These are phyloP conservation scores for Colletotrichum spaethianum DNA, from an alignment of 2,329 filamentous ascomycete genomes.

Conservation along the genomic window DNA sequence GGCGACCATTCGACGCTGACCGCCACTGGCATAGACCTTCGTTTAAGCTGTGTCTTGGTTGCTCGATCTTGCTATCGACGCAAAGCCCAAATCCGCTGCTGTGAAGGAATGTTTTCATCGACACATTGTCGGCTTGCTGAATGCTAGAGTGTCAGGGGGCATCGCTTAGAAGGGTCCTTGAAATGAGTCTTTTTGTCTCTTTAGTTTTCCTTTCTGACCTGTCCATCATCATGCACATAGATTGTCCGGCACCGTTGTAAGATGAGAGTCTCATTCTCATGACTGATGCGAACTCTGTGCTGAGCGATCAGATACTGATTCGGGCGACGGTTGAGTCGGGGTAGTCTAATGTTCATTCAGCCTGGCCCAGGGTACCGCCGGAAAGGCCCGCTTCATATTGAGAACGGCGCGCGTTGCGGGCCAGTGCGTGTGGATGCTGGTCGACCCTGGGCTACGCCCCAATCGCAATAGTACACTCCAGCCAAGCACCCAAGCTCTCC, in stretches of 20 bases:
- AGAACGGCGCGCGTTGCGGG: conserved; percentile 39
- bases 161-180: background rate
- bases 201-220: background rate
- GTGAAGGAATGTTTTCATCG: background rate
- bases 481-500: background rate
- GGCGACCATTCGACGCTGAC: background rate
- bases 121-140: background rate
- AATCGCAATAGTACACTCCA: conserved; percentile 19
- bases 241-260: background rate
- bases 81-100: background rate
- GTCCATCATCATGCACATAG: conserved; percentile 24
- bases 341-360: conserved; percentile 12
- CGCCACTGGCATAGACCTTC: background rate
- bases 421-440: conserved; percentile 39
- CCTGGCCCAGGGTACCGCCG: conserved; percentile 29
- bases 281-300: conserved; percentile 30
- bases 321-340: conserved; percentile 20
- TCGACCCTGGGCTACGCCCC: conserved; percentile 32
- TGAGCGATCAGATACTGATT: conserved; percentile 38
- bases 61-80: background rate
- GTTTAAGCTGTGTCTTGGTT: background rate
- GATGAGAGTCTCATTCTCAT: conserved; percentile 9
- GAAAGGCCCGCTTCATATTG: conserved; percentile 40
- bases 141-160: background rate
- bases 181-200: background rate